Percentiles rank a stretch among this genome's conserved stretches.
These are phyloP conservation scores for Pluteus cervinus DNA, from an alignment of 768 basidiomycete genomes.

Conservation along the genomic window DNA sequence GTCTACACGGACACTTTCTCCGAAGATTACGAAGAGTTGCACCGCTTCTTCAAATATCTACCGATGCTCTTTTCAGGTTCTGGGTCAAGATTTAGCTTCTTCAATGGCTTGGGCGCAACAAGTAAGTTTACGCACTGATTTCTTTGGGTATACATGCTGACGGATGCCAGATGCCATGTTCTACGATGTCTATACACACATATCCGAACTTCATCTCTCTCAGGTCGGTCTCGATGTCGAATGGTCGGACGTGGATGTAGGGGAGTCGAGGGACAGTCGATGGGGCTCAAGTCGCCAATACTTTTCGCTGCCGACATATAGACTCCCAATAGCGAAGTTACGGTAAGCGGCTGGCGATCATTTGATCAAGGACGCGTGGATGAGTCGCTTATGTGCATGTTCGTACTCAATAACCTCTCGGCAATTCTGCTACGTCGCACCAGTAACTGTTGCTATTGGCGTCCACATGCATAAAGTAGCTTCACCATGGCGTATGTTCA, in stretches of 20 bases:
- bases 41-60: constrained; percentile 73
- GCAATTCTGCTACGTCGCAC: no score
- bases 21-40: constrained; percentile 78
- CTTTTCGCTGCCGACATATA: constrained; percentile 72
- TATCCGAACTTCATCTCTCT: constrained; percentile 82
- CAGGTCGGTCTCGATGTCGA: constrained; percentile 71
- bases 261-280: constrained; percentile 46
- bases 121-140: constrained; percentile 42
- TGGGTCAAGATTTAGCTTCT: constrained; percentile 87
- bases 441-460: no score
- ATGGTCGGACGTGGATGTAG: constrained; percentile 82
- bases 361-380: no score
- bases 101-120: constrained; percentile 95
- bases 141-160: constrained; percentile 7
- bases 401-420: no score
- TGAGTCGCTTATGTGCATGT: no score
- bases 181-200: constrained; percentile 85
- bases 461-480: no score
- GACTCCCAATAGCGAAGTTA: constrained; percentile 60
- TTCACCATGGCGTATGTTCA: no score
- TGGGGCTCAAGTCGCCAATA: constrained; percentile 79
- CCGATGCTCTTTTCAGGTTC: constrained; percentile 71
- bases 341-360: no score
- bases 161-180: constrained; percentile 65
- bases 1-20: constrained; percentile 94